These are phyloP conservation scores for Plectosphaerella sp. DNA, from an alignment of 2,329 filamentous ascomycete genomes.

Conservation along the genomic window DNA sequence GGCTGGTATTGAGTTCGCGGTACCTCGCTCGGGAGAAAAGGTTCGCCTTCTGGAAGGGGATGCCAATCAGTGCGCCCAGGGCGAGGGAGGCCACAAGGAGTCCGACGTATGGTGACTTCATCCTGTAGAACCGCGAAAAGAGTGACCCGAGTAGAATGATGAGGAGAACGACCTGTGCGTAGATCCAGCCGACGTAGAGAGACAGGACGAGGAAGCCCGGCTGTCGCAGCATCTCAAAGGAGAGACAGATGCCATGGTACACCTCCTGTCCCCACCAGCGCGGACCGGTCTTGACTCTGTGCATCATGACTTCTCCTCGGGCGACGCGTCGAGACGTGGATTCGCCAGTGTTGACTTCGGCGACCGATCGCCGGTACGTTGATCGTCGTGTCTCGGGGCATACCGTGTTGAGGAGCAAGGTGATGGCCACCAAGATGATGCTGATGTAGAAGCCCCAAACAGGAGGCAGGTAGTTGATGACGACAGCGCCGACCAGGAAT, in stretches of 20 bases:
- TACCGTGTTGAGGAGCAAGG: conserved; percentile 65
- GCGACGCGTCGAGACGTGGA: conserved; percentile 55
- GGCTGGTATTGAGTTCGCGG: conserved; percentile 55
- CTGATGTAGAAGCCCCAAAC: conserved; percentile 74
- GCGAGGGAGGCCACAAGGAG: conserved; percentile 62
- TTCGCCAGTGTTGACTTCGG: conserved; percentile 54
- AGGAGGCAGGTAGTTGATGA: conserved; percentile 61
- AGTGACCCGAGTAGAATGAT: conserved; percentile 69
- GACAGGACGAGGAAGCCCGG: conserved; percentile 69
- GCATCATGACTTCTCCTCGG: conserved; percentile 72
- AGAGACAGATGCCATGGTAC: conserved; percentile 63
- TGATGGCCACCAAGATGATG: conserved; percentile 60
- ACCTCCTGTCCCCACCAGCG: conserved; percentile 76
- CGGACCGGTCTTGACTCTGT: conserved; percentile 66
- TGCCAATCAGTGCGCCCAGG: conserved; percentile 63
- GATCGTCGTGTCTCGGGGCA: conserved; percentile 69
- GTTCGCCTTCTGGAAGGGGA: conserved; percentile 70
- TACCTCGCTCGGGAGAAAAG: conserved; percentile 62
- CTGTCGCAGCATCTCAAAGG: conserved; percentile 67
- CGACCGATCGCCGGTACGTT: conserved; percentile 62
- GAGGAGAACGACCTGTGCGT: conserved; percentile 69
- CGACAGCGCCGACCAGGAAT: conserved; percentile 65
- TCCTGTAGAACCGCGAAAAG: conserved; percentile 63
- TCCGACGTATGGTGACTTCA: conserved; percentile 61
- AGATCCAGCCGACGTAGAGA: conserved; percentile 74